Conservation (phyloP, 169 alveolate species). For the Cryptosporidium baileyi region DNA sequence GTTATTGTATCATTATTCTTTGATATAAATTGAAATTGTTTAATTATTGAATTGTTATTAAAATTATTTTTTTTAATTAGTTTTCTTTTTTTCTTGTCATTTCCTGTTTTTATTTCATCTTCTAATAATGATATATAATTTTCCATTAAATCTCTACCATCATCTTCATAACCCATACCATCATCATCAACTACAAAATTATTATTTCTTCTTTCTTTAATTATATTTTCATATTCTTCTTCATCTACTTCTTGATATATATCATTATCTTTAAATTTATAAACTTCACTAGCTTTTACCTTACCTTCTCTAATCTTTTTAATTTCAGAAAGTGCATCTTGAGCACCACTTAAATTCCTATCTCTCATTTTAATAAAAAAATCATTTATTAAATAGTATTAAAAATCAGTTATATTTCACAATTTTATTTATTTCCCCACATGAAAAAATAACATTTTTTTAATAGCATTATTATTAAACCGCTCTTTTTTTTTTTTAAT, state of each 20-base stretch:
- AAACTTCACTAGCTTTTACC: constrained; percentile 54
- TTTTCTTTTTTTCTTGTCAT: constrained; percentile 6
- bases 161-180: constrained; percentile 63
- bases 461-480: no score
- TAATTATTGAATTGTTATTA: constrained; percentile 1
- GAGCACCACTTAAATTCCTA: constrained; percentile 3
- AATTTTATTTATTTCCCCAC: no score
- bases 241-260: constrained; percentile 61
- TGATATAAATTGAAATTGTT: constrained; percentile 39
- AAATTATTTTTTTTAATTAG: background rate
- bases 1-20: background rate
- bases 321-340: constrained; percentile 43
- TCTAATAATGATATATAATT: constrained; percentile 24
- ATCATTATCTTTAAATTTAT: constrained; percentile 13
- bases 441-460: no score
- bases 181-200: constrained; percentile 66
- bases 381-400: no score
- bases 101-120: background rate
- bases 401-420: no score
- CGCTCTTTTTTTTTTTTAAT: no score
- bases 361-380: constrained; percentile 20
- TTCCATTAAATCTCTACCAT: constrained; percentile 56
- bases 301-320: constrained; percentile 55
- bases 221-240: constrained; percentile 41
- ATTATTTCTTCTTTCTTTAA: constrained; percentile 5